These are phyloP conservation scores for Cucurbitaria berberidis DNA, from an alignment of 2,329 filamentous ascomycete species.

Conservation along the genomic window DNA sequence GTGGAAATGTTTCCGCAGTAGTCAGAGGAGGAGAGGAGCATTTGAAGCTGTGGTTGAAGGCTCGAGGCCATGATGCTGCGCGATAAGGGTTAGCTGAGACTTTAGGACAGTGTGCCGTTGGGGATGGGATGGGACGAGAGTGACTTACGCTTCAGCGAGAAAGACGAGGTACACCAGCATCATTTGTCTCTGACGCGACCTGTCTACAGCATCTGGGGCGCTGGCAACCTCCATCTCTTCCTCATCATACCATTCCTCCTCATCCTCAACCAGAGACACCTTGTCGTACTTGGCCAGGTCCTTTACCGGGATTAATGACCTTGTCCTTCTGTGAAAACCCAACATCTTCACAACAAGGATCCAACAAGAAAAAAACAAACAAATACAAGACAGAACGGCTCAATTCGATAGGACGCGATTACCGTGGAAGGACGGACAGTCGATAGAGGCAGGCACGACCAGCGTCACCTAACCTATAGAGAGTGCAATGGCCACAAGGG, in stretches of 20 bases:
- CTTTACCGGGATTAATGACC: constrained; percentile 53
- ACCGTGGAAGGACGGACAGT: constrained; percentile 11
- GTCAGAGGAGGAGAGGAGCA: constrained; percentile 53
- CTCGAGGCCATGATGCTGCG: constrained; percentile 56
- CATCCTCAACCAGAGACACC: constrained; percentile 38
- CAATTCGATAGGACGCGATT: constrained; percentile 18
- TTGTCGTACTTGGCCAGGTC: constrained; percentile 52
- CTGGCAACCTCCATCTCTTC: constrained; percentile 37
- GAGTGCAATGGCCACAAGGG: constrained; percentile 39
- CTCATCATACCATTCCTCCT: constrained; percentile 33
- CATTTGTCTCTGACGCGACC: constrained; percentile 44
- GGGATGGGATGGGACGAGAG: not conserved
- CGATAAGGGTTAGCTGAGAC: constrained; percentile 8
- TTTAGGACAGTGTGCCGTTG: not conserved
- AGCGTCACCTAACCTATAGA: constrained; percentile 33
- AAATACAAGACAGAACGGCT: constrained; percentile 5
- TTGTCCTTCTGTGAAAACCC: constrained; percentile 51
- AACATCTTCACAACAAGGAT: constrained; percentile 45
- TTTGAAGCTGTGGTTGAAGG: constrained; percentile 55
- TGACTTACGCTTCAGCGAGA: constrained; percentile 54
- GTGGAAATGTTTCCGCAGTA: constrained; percentile 54
- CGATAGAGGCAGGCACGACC: constrained; percentile 29
- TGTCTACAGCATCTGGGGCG: constrained; percentile 21
- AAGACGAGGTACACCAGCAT: constrained; percentile 55
- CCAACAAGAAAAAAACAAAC: constrained; percentile 6